Evolutionary conservation across 2,329 filamentous ascomycete species (phyloP), one percentile per base, ranked within the genome.

Genomic region (Pyricularia sp.): DNA sequence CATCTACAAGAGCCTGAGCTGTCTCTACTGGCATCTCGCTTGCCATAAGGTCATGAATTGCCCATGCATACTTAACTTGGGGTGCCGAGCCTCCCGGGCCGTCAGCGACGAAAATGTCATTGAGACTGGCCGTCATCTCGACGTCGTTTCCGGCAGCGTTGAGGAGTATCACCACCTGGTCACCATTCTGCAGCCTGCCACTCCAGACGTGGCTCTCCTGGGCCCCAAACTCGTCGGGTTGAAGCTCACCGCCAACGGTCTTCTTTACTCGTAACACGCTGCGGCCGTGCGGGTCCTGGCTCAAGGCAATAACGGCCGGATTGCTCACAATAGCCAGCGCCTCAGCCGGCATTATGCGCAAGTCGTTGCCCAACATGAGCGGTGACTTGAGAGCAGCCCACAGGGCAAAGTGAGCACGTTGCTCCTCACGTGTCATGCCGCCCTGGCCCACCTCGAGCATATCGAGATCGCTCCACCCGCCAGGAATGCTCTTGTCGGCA

Each of bases 11-110:
- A 0, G 77, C 75, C 28, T 74, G 73, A 0, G 84, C 83, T 58
- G 80, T 79, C 2, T 75, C 78, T 64, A 81, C 77, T 25, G 75
- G 77, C 83, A 88, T 85, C n/a, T 85, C 77, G 70, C 83, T 81
- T 4, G 80, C 83, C 85, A 85, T 87, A 1, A 87, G 76, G 73
- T 87, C 84, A 65, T 81, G 82, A 6, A 87, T 76, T 70, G 85
- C 83, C 83, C 84, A 87, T 0, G 75, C 76, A 71, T 80, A 74
- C 28, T 77, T 73, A 0, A 81, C 74, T 73, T 84, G 77, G 0
- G 75, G 69, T 0, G 81, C 81, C 0, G 80, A 80, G 28, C 80
- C 80, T 1, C 74, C 76, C 0, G 79, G 78, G 4, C 82, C 81
- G 50, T 77, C 76, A 70, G 84, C 81, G 66, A 82, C 75, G 75